phyloP scores from a whole-genome alignment of 352 stramenopile genomes.

The Sclerospora graminicola region DNA sequence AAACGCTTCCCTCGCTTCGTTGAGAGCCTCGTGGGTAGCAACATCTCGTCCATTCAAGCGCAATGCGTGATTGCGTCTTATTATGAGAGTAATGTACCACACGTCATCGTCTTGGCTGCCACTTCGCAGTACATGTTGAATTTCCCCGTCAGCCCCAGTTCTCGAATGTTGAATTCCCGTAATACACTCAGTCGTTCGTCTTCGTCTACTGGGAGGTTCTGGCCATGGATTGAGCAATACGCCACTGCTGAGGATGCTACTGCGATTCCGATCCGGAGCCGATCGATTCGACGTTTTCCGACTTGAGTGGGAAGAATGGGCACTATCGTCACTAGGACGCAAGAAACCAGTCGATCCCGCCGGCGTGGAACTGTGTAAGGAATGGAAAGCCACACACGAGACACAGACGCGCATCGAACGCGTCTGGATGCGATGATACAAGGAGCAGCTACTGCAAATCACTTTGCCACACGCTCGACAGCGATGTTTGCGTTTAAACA shows the following conservation, averaged over 20 bases:
- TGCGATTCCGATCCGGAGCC: conserved; percentile 24
- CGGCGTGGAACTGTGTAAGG: conserved; percentile 60
- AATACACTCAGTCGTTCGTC: conserved; percentile 61
- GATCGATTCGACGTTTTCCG: conserved; percentile 55
- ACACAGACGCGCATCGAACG: conserved; percentile 81
- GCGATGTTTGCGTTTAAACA: conserved; percentile 86
- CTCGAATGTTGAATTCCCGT: conserved; percentile 71
- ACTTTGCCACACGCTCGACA: conserved; percentile 77
- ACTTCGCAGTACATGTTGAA: conserved; percentile 87
- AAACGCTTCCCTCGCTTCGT: conserved; percentile 80
- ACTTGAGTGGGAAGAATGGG: conserved; percentile 22
- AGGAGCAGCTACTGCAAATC: conserved; percentile 76
- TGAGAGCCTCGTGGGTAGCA: conserved; percentile 45
- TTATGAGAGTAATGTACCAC: conserved; percentile 67
- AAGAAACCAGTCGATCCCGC: conserved; percentile 34
- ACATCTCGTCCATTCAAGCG: conserved; percentile 32
- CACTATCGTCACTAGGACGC: conserved; percentile 18
- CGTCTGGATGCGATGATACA: conserved; percentile 78
- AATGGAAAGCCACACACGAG: conserved; percentile 77
- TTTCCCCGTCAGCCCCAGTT: conserved; percentile 58
- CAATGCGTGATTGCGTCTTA: conserved; percentile 61
- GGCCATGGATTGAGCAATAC: conserved; percentile 78
- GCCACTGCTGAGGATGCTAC: conserved; percentile 46
- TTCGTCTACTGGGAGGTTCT: conserved; percentile 71
- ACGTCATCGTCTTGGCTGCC: conserved; percentile 83